Percentiles rank a stretch among this genome's conserved stretches.
phyloP scores from a whole-genome alignment of 208 protist genomes.

The Kentomonas sorsogonicus region DNA sequence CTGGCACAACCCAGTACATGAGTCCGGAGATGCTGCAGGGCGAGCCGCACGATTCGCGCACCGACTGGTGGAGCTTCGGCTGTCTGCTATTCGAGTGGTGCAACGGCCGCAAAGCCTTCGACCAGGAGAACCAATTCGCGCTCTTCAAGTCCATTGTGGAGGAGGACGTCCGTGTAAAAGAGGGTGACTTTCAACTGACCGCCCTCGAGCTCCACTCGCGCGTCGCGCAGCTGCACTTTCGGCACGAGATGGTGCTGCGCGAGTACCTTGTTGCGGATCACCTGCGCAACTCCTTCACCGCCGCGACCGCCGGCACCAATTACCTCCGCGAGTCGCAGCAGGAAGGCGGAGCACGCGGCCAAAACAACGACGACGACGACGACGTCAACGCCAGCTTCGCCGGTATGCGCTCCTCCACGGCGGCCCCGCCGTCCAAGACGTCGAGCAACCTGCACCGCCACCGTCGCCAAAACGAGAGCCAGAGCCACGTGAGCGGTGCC shows the following conservation, averaged over 20 bases:
- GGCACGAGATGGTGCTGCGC: conserved; percentile 32
- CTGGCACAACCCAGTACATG: conserved; percentile 94
- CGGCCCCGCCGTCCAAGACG: not conserved
- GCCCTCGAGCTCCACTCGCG: conserved; percentile 63
- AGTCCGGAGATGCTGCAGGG: conserved; percentile 90
- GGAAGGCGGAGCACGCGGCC: too few species aligned
- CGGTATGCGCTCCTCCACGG: not conserved
- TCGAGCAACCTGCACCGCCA: not conserved
- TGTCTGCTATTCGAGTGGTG: conserved; percentile 94
- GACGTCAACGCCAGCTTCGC: not conserved
- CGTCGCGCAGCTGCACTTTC: conserved; percentile 58
- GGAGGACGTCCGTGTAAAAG: conserved; percentile 46
- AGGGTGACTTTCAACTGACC: conserved; percentile 64
- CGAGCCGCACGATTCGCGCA: conserved; percentile 77
- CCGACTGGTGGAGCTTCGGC: conserved; percentile 96
- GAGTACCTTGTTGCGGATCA: conserved; percentile 4
- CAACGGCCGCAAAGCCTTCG: conserved; percentile 81
- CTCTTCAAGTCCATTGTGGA: conserved; percentile 75
- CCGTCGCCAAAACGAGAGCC: too few species aligned
- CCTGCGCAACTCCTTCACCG: not conserved
- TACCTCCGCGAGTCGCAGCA: not conserved
- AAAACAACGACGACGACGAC: not conserved
- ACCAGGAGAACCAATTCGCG: conserved; percentile 49
- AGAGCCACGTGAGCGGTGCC: too few species aligned
- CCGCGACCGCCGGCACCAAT: not conserved